phyloP scores from a whole-genome alignment of 495 filamentous ascomycete species.

The Penicillium argentinense region DNA sequence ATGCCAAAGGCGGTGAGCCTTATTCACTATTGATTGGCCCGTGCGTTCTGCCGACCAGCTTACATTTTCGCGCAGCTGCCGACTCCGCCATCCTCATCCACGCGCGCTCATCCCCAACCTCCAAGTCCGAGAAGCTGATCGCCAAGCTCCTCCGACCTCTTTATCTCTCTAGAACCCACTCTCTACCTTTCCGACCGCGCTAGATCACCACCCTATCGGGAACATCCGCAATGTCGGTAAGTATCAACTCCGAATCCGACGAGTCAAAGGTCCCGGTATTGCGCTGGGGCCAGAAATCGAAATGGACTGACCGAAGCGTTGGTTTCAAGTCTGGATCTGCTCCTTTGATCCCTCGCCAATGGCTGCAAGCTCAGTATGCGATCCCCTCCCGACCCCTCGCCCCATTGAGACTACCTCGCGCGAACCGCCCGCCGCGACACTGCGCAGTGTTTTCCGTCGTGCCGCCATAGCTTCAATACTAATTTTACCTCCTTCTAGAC shows the following conservation, averaged over 20 bases:
- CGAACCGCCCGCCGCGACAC: background rate
- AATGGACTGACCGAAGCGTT: no score
- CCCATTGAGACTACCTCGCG: background rate
- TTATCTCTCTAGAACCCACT: no score
- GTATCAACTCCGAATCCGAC: no score
- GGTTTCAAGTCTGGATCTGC: background rate
- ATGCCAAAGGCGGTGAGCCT: slow-evolving; percentile 31
- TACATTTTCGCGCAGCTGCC: slow-evolving; percentile 37
- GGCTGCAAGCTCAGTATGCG: slow-evolving; percentile 80
- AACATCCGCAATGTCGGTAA: no score
- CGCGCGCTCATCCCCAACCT: slow-evolving; percentile 18
- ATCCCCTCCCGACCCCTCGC: slow-evolving; percentile 1
- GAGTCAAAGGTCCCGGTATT: no score
- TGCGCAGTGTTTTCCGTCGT: background rate
- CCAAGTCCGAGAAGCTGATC: slow-evolving; percentile 7
- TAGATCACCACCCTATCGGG: slow-evolving; percentile 1
- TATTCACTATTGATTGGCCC: slow-evolving; percentile 24
- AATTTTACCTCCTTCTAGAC: slow-evolving; percentile 45
- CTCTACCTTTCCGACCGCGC: no score
- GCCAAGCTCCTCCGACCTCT: slow-evolving; percentile 5
- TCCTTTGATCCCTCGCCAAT: slow-evolving; percentile 88
- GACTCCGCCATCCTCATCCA: slow-evolving; percentile 14
- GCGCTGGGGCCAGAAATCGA: no score
- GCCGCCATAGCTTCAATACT: background rate
- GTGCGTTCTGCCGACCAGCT: slow-evolving; percentile 24